phyloP scores from a whole-genome alignment of 2,329 filamentous ascomycete species.

The Pyricularia sp. region DNA sequence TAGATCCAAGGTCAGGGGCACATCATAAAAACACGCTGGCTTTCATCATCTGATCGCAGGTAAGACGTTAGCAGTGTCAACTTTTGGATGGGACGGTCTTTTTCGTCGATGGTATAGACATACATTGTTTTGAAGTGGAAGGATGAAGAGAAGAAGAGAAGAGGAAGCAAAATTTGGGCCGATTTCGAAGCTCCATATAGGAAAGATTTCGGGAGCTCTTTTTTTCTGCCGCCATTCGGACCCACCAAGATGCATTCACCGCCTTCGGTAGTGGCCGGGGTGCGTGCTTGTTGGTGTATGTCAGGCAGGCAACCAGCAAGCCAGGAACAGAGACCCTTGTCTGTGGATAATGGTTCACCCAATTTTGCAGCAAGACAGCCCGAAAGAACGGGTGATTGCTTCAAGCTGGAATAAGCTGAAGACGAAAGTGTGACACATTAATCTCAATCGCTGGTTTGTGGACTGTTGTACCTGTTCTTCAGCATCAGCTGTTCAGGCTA shows the following conservation, averaged over 20 bases:
- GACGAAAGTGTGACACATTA: too few species aligned
- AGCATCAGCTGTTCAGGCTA: neutral
- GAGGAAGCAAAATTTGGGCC: conserved; percentile 20
- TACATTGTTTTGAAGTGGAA: conserved; percentile 93
- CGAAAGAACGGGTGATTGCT: neutral
- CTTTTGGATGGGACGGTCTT: neutral
- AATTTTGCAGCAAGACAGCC: neutral
- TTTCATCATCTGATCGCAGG: conserved; percentile 85
- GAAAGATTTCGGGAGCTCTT: conserved; percentile 7
- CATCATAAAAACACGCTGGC: conserved; percentile 90
- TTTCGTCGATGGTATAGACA: conserved; percentile 37
- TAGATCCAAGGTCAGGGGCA: conserved; percentile 54
- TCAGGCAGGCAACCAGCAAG: neutral
- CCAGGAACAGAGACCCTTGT: neutral
- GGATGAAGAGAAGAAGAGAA: conserved; percentile 58
- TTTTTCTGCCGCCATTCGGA: conserved; percentile 11
- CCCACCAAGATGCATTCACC: neutral
- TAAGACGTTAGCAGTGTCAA: conserved; percentile 18
- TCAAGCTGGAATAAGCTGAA: neutral
- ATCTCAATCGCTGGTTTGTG: neutral
- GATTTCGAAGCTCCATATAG: conserved; percentile 9
- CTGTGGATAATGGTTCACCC: neutral
- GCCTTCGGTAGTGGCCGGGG: neutral
- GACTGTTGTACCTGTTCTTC: neutral
- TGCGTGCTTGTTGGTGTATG: neutral